Evolutionary conservation across 768 basidiomycete genomes (phyloP).

Genomic region (Tulasnella sp.): DNA sequence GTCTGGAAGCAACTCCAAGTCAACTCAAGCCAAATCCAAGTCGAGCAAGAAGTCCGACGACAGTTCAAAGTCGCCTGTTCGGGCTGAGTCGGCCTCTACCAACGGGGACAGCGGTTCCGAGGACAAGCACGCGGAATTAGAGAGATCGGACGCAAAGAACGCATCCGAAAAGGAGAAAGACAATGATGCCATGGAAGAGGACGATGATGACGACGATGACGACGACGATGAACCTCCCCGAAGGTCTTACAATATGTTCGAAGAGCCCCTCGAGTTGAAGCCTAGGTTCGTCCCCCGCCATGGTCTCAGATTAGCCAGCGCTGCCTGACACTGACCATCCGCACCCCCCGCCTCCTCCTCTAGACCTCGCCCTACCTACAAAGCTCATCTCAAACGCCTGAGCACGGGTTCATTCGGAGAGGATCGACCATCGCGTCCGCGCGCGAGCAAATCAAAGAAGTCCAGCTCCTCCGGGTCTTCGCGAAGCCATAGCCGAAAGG

Average conservation of each 20-base stretch:
- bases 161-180: neutral
- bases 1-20: neutral
- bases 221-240: conserved; percentile 20
- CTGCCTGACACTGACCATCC: neutral
- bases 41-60: conserved; percentile 11
- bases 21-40: conserved; percentile 8
- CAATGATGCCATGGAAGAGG: neutral
- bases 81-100: conserved; percentile 4
- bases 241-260: conserved; percentile 23
- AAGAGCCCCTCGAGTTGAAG: conserved; percentile 32
- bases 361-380: conserved; percentile 32
- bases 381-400: conserved; percentile 28
- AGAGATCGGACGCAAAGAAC: neutral
- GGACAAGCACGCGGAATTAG: neutral
- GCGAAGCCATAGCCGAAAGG: conserved; percentile 24
- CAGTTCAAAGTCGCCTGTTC: neutral
- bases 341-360: neutral
- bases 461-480: conserved; percentile 11
- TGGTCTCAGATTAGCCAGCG: neutral
- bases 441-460: conserved; percentile 22
- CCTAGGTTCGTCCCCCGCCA: conserved; percentile 17
- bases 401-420: conserved; percentile 32
- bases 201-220: conserved; percentile 20
- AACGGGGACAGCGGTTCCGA: neutral
- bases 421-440: conserved; percentile 18